phyloP scores from a whole-genome alignment of 345 rosid species.

The Melaleuca quinquenervia region DNA sequence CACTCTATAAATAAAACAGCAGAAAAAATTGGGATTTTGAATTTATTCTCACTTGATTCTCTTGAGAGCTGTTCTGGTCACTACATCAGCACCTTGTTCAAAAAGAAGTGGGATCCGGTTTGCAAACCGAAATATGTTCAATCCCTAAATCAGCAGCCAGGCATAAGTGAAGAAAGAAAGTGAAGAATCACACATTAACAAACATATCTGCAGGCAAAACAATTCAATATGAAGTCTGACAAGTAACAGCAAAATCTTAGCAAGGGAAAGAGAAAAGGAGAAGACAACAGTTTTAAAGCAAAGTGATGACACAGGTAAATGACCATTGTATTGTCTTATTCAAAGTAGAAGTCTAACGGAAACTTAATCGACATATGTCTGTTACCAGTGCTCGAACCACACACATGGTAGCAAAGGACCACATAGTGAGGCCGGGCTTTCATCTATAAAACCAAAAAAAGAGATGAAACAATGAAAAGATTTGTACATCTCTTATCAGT shows the following conservation, averaged over 20 bases:
- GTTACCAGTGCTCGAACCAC: background rate
- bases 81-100: slow-evolving; percentile 99
- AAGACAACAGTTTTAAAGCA: background rate
- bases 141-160: slow-evolving; percentile 33
- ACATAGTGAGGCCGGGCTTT: background rate
- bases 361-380: background rate
- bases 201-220: background rate
- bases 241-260: background rate
- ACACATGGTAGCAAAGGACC: background rate
- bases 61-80: slow-evolving; percentile 81
- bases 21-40: background rate
- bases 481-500: background rate
- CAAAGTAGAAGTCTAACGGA: background rate
- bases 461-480: background rate
- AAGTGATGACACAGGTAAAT: background rate
- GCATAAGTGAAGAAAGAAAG: background rate
- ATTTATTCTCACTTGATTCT: slow-evolving; percentile 64
- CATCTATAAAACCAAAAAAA: background rate
- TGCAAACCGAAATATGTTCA: slow-evolving; percentile 90
- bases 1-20: background rate
- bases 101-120: slow-evolving; percentile 93
- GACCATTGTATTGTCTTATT: background rate
- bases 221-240: background rate
- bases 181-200: background rate
- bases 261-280: background rate